A percentile compares a stretch with the other conserved stretches of the same genome.
phyloP scores from a whole-genome alignment of 1,284 basidiomycete genomes.

The Trichosporon sp. region DNA sequence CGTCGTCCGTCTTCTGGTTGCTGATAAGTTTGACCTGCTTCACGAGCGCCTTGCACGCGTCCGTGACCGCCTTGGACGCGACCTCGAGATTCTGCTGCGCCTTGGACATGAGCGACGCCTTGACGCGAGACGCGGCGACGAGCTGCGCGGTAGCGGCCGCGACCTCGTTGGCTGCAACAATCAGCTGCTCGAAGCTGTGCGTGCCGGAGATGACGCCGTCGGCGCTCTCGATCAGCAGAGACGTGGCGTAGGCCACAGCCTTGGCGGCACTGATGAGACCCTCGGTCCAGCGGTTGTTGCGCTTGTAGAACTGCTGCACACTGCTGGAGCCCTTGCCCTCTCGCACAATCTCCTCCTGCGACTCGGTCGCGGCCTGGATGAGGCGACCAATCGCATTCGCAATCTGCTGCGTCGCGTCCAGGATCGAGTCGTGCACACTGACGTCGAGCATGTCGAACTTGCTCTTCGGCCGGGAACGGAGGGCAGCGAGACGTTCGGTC shows the following conservation, averaged over 20 bases:
- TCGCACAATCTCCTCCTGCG: conserved; percentile 96
- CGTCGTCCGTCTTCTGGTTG: conserved; percentile 76
- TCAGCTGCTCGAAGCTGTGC: conserved; percentile 96
- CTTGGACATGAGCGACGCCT: conserved; percentile 97
- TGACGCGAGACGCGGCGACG: conserved; percentile 96
- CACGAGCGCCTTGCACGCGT: conserved; percentile 97
- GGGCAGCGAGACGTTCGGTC: conserved; percentile 82
- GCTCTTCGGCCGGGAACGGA: conserved; percentile 83
- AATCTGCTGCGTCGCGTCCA: conserved; percentile 89
- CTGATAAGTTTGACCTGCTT: conserved; percentile 94
- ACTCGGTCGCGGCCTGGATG: conserved; percentile 94
- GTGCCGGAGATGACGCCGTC: conserved; percentile 97
- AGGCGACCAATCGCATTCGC: conserved; percentile 92
- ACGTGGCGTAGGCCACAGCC: conserved; percentile 96
- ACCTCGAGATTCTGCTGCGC: conserved; percentile 95
- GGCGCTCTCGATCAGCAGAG: conserved; percentile 92
- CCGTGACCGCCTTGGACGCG: conserved; percentile 96
- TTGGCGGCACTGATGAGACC: conserved; percentile 98
- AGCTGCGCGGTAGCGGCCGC: conserved; percentile 95
- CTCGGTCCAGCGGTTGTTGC: conserved; percentile 99
- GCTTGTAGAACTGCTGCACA: conserved; percentile 97
- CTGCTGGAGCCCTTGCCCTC: conserved; percentile 90
- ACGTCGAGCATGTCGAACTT: conserved; percentile 88
- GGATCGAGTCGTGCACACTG: conserved; percentile 97
- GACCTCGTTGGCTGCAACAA: conserved; percentile 98